These are phyloP conservation scores for Aspergillus sojae DNA, from an alignment of 2,329 filamentous ascomycete genomes.

Conservation along the genomic window DNA sequence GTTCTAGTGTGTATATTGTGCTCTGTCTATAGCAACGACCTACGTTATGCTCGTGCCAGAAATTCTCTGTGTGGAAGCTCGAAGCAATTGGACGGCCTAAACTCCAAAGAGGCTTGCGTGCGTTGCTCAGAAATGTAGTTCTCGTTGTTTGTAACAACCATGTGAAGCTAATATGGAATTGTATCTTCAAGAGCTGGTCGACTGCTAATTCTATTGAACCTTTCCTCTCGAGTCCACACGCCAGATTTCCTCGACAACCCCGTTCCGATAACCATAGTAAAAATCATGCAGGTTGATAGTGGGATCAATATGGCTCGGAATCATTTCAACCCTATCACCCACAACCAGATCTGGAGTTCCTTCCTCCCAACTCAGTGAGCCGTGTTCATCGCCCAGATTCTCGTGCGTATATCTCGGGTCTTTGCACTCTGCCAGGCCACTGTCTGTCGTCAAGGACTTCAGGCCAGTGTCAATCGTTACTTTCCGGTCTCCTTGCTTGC, in stretches of 20 bases:
- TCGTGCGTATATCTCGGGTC: constrained; percentile 47
- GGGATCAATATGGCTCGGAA: constrained; percentile 59
- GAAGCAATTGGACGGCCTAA: too few relatives aligned
- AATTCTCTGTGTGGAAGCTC: too few relatives aligned
- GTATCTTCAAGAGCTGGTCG: too few relatives aligned
- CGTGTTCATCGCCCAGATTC: constrained; percentile 55
- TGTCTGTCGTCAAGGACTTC: constrained; percentile 57
- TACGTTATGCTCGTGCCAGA: too few relatives aligned
- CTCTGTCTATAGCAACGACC: too few relatives aligned
- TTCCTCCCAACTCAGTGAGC: constrained; percentile 51
- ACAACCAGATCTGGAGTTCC: constrained; percentile 42
- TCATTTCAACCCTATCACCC: constrained; percentile 55
- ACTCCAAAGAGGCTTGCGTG: too few relatives aligned
- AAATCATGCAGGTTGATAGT: constrained; percentile 57
- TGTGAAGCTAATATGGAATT: too few relatives aligned
- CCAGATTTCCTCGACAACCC: constrained; percentile 56
- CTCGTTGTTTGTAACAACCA: too few relatives aligned
- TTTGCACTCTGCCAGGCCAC: constrained; percentile 54
- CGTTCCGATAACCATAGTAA: constrained; percentile 54
- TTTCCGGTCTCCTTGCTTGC: constrained; percentile 47
- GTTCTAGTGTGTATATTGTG: too few relatives aligned
- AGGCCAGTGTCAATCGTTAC: constrained; percentile 56
- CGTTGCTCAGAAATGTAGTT: too few relatives aligned
- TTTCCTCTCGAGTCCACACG: constrained; percentile 54
- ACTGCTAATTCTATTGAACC: constrained; percentile 47